Percentiles rank a stretch among this genome's conserved stretches.
These are phyloP conservation scores for Chondrostereum purpureum DNA, from an alignment of 1,284 basidiomycete genomes.

Conservation along the genomic window DNA sequence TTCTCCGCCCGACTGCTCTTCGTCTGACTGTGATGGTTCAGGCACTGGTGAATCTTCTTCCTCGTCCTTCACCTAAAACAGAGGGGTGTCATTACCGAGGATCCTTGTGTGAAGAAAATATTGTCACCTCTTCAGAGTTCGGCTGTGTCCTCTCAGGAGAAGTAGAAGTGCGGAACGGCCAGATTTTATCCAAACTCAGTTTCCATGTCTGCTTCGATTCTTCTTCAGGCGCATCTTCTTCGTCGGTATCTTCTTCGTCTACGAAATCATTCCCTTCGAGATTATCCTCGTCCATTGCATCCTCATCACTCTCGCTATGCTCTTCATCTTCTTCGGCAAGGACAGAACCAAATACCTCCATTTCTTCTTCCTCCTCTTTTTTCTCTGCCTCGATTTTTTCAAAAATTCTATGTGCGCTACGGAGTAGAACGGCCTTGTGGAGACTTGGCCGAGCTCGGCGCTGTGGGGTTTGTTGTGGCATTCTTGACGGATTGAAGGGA, in stretches of 20 bases:
- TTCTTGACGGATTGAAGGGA: constrained; percentile 12
- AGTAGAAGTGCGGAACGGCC: constrained; percentile 29
- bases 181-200: constrained; percentile 29
- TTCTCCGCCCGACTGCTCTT: too few relatives aligned
- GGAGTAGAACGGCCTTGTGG: constrained; percentile 63
- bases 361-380: constrained; percentile 35
- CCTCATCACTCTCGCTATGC: constrained; percentile 24
- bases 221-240: not conserved
- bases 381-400: constrained; percentile 33
- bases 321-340: constrained; percentile 33
- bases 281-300: constrained; percentile 17
- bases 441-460: constrained; percentile 39
- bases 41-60: not conserved
- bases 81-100: not conserved
- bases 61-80: not conserved
- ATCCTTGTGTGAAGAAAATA: constrained; percentile 12
- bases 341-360: constrained; percentile 27
- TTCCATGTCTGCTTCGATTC: constrained; percentile 22
- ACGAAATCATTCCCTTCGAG: constrained; percentile 16
- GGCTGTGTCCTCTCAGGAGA: constrained; percentile 13
- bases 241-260: constrained; percentile 15
- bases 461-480: constrained; percentile 21
- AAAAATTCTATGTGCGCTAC: constrained; percentile 56
- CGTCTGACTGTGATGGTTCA: not conserved
- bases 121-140: too few relatives aligned